A percentile compares a stretch with the other conserved stretches of the same genome.
phyloP scores from a whole-genome alignment of 805 yeast genomes.

The Torulaspora maleeae region DNA sequence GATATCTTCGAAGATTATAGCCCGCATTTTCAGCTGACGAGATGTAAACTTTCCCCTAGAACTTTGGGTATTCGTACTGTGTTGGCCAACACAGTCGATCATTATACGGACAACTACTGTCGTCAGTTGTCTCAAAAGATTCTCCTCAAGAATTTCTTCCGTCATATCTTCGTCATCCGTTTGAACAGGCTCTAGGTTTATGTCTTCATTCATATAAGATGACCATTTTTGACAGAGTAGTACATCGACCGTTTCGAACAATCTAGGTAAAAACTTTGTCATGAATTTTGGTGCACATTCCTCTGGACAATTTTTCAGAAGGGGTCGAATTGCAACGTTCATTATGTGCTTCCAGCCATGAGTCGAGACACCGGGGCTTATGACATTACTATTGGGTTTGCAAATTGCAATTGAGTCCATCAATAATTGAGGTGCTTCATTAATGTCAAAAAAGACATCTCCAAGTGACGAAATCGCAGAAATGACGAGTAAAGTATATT shows the following conservation, averaged over 20 bases:
- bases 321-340: slow-evolving; percentile 79
- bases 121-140: slow-evolving; percentile 84
- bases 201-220: slow-evolving; percentile 37
- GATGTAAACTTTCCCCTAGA: slow-evolving; percentile 39
- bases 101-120: slow-evolving; percentile 84
- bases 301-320: slow-evolving; percentile 83
- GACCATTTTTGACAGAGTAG: slow-evolving; percentile 75
- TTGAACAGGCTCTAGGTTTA: slow-evolving; percentile 46
- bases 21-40: slow-evolving; percentile 61
- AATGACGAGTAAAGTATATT: slow-evolving; percentile 85
- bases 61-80: slow-evolving; percentile 42
- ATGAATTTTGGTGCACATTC: slow-evolving; percentile 62
- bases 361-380: slow-evolving; percentile 72
- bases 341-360: slow-evolving; percentile 98
- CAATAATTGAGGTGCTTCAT: slow-evolving; percentile 66
- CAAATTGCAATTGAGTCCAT: slow-evolving; percentile 77
- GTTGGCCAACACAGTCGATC: slow-evolving; percentile 84
- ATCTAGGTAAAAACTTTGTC: slow-evolving; percentile 71
- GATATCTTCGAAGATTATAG: slow-evolving; percentile 58
- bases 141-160: slow-evolving; percentile 99
- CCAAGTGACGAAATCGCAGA: slow-evolving; percentile 88
- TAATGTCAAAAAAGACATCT: slow-evolving; percentile 81
- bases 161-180: slow-evolving; percentile 77
- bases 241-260: slow-evolving; percentile 66
- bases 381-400: slow-evolving; percentile 49